Evolutionary conservation across 2,329 filamentous ascomycete species (phyloP).

Genomic region (Graphilbum fragrans): DNA sequence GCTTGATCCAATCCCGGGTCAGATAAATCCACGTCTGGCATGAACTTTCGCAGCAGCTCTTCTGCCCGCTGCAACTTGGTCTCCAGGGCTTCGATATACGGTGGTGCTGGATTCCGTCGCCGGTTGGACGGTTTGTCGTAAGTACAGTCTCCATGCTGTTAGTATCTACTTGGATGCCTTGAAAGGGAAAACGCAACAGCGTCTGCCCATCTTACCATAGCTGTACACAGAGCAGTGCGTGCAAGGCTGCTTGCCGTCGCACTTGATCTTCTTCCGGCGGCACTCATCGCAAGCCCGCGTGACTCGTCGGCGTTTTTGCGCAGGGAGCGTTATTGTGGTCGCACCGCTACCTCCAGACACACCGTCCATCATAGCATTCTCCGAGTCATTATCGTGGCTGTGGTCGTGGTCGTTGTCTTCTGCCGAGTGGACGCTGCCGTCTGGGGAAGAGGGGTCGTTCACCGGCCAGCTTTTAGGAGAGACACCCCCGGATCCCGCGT

Average conservation of each 20-base stretch:
- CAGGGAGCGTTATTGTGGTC: conserved; percentile 34
- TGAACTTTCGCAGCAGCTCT: conserved; percentile 61
- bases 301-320: conserved; percentile 67
- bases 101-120: conserved; percentile 77
- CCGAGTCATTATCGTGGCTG: not conserved
- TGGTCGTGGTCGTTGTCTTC: not conserved
- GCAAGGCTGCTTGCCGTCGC: conserved; percentile 75
- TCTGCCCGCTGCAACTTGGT: conserved; percentile 73
- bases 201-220: conserved; percentile 46
- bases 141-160: conserved; percentile 64
- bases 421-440: conserved; percentile 2
- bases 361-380: not conserved
- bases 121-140: conserved; percentile 93
- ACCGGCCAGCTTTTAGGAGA: conserved; percentile 8
- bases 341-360: conserved; percentile 9
- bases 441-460: conserved; percentile 2
- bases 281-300: conserved; percentile 76
- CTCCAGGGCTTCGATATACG: conserved; percentile 86
- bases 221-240: conserved; percentile 97
- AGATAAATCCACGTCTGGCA: conserved; percentile 74
- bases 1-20: conserved; percentile 73
- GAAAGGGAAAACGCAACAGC: too few species aligned
- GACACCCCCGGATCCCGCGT: conserved; percentile 3
- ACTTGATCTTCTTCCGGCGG: conserved; percentile 78
- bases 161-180: too few species aligned